Base-by-base conservation (phyloP, 306 rosid genomes). In the Ammopiptanthus mongolicus region DNA sequence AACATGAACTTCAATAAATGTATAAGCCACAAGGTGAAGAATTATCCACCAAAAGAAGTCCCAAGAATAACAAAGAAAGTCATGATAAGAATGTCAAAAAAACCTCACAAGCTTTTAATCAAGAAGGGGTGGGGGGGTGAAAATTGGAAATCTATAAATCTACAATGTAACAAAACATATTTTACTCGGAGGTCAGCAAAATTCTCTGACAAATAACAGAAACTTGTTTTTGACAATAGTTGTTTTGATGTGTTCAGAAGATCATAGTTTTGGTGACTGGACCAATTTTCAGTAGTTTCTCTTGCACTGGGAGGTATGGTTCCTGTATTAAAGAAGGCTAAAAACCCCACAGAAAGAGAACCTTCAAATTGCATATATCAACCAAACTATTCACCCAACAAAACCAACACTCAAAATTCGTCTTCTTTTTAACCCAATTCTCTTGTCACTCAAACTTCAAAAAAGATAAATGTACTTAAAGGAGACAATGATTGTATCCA, bases 101-200 rank as follows among this genome's bases (percentile, higher is more conserved):
- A 47, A 44, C 37, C 17, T 17, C 52, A 50, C 28, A 12, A 75
- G 60, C 12, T 75, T 73, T 60, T 28, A 41, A 61, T 52, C 13
- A 41, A 41, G 31, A 62, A 34, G 17, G 69, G n/a, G 5, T 6
- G 17, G 72, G 60, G 17, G 72, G 60, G 2, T 12, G 8, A 42
- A 53, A 64, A 15, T 48, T 25, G 50, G 73, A 65, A 71, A 71
- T 31, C 28, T 23, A 19, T 21, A 78, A 66, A 67, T 52, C 72
- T 19, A 41, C 23, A 36, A 33, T 46, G 29, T 7, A 73, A 74
- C 25, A 75, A 74, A 21, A 51, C 65, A 74, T 53, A 58, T 52
- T 75, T 39, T 29, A 77, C 69, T 6, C 9, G 37, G 29, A 22
- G 34, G 68, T 13, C 19, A 74, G 5, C 8, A 25, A 15, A 46